Conservation (phyloP, 768 basidiomycete genomes). For the Cytidiella melzeri region DNA sequence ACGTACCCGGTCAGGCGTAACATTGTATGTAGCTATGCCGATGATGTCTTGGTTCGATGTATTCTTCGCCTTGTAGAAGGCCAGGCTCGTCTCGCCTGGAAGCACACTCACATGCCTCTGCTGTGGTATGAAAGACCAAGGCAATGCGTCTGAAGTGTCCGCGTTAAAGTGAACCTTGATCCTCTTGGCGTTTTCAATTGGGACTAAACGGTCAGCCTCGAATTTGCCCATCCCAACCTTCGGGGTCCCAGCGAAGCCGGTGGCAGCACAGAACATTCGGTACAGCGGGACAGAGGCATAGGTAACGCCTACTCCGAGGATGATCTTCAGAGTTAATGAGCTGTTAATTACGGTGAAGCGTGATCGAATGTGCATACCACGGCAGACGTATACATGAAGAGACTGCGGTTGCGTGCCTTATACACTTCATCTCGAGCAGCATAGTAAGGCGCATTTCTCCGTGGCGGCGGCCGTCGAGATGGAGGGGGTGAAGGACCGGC, state of each 20-base stretch:
- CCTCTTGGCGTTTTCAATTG: conserved; percentile 57
- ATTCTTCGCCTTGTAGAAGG: conserved; percentile 95
- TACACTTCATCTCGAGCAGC: conserved; percentile 37
- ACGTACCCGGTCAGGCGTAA: conserved; percentile 92
- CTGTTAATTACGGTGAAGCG: background rate
- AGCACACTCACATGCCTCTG: conserved; percentile 87
- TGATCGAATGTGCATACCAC: conserved; percentile 38
- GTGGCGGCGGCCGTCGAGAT: conserved; percentile 10
- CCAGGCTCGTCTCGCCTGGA: conserved; percentile 92
- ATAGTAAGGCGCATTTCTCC: conserved; percentile 18
- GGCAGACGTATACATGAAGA: conserved; percentile 82
- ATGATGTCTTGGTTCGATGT: conserved; percentile 81
- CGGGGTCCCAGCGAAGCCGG: conserved; percentile 94
- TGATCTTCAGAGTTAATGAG: conserved; percentile 47
- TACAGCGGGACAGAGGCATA: conserved; percentile 98
- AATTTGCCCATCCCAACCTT: conserved; percentile 83
- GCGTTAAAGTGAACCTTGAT: conserved; percentile 97
- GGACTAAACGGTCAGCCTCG: conserved; percentile 78
- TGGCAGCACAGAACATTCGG: conserved; percentile 96
- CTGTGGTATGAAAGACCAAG: conserved; percentile 90
- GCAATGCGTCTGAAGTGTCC: conserved; percentile 80
- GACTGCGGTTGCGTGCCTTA: conserved; percentile 57
- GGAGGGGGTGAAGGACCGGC: conserved; percentile 8
- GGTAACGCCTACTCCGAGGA: conserved; percentile 76
- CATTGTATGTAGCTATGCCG: conserved; percentile 98